Conservation (phyloP, 2,329 filamentous ascomycete genomes). For the Cladophialophora bantiana region DNA sequence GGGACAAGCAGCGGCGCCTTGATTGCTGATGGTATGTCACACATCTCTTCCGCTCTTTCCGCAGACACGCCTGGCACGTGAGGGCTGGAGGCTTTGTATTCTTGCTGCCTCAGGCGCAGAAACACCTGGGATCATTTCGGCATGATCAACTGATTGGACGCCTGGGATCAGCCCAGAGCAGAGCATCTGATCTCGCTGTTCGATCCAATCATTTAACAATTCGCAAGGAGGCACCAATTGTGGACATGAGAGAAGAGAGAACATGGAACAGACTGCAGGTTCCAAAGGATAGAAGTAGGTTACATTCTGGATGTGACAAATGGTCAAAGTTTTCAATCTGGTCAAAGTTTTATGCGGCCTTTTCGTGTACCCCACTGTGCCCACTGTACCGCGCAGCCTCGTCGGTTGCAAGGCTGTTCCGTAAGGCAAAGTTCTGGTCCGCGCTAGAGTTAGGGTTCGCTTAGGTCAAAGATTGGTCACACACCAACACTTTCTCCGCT, state of each 20-base stretch:
- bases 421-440: neutral
- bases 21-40: neutral
- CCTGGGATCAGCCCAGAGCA: neutral
- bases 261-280: neutral
- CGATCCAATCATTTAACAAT: neutral
- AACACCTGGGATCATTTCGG: neutral
- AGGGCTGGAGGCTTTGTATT: neutral
- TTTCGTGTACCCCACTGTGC: neutral
- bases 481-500: neutral
- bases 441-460: constrained; percentile 4
- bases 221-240: neutral
- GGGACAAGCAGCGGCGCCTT: neutral
- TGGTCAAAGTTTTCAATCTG: neutral
- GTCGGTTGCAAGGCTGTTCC: neutral
- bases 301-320: neutral
- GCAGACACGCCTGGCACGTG: neutral
- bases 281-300: neutral
- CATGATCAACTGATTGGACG: neutral
- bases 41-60: neutral
- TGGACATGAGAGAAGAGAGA: neutral
- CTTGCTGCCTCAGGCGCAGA: neutral
- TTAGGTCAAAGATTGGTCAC: neutral
- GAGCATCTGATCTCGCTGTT: neutral
- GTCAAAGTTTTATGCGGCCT: neutral
- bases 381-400: neutral